phyloP scores from a whole-genome alignment of 768 basidiomycete genomes.

The Pleurotus tuoliensis region DNA sequence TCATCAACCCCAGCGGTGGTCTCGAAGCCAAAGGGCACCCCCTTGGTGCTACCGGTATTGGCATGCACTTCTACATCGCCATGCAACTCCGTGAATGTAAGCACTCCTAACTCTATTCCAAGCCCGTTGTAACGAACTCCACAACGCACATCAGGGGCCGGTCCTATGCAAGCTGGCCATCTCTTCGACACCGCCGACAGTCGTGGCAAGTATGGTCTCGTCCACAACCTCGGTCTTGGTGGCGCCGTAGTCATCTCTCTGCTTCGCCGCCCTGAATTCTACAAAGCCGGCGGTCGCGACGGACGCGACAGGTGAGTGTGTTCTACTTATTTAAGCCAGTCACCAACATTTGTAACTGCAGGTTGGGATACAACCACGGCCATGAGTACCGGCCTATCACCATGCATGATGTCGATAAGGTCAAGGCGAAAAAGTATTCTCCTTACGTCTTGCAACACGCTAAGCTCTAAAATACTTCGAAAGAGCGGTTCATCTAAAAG shows the following conservation, averaged over 20 bases:
- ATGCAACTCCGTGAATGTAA: conserved; percentile 76
- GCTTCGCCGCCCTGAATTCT: conserved; percentile 77
- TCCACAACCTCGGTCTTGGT: conserved; percentile 83
- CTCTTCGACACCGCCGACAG: conserved; percentile 59
- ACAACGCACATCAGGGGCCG: conserved; percentile 52
- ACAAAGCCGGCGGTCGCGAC: conserved; percentile 57
- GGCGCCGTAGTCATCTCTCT: conserved; percentile 77
- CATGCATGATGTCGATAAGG: conserved; percentile 64
- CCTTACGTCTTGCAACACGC: conserved; percentile 43
- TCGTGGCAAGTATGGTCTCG: conserved; percentile 75
- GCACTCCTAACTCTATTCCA: conserved; percentile 10
- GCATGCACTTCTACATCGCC: conserved; percentile 85
- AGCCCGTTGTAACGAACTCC: background rate
- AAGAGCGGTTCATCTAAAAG: too few species aligned
- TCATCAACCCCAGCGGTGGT: conserved; percentile 82
- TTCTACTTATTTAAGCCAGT: background rate
- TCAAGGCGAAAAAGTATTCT: conserved; percentile 66
- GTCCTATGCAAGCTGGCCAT: conserved; percentile 77
- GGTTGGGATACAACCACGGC: conserved; percentile 81
- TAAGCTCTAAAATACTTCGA: conserved; percentile 29
- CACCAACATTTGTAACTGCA: conserved; percentile 17
- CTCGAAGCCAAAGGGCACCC: conserved; percentile 90
- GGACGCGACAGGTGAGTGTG: conserved; percentile 55
- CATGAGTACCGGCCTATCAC: conserved; percentile 62
- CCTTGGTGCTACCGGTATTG: conserved; percentile 76